A percentile compares a stretch with the other conserved stretches of the same genome.
Conservation (phyloP, 345 rosid genomes). For the Acer campestre region DNA sequence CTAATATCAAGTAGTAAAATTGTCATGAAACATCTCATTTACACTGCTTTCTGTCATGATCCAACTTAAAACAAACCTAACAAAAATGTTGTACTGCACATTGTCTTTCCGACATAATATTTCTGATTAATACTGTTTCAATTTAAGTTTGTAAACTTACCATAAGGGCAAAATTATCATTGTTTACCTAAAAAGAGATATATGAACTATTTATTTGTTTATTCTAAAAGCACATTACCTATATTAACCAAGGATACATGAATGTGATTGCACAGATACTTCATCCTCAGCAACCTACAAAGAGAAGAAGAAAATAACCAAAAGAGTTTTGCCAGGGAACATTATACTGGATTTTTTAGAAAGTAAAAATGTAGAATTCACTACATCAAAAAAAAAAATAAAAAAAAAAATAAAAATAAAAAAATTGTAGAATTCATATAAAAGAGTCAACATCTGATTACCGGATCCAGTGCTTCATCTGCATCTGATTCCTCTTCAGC, state of each 20-base stretch:
- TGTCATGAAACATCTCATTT: too few relatives aligned
- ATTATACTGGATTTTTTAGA: not conserved
- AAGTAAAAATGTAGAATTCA: constrained; percentile 8
- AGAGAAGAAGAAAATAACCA: not conserved
- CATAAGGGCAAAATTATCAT: not conserved
- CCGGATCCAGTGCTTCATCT: constrained; percentile 62
- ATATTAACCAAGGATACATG: constrained; percentile 67
- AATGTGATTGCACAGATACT: constrained; percentile 45
- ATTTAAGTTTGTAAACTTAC: not conserved
- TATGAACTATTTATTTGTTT: not conserved
- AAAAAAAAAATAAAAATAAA: not conserved
- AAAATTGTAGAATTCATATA: constrained; percentile 7
- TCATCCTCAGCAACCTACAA: constrained; percentile 67
- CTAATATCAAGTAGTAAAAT: too few relatives aligned
- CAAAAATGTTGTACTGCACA: not conserved
- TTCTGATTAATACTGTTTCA: not conserved
- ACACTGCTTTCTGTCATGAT: too few relatives aligned
- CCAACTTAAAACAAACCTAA: not conserved
- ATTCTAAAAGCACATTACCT: constrained; percentile 8
- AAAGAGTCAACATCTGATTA: constrained; percentile 27
- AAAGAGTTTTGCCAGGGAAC: not conserved
- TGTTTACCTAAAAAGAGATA: constrained; percentile 4
- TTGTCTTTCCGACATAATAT: not conserved
- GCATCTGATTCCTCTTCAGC: constrained; percentile 70
- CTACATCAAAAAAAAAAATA: not conserved